phyloP scores from a whole-genome alignment of 140 eudicot genomes.

The Oenanthe javanica region DNA sequence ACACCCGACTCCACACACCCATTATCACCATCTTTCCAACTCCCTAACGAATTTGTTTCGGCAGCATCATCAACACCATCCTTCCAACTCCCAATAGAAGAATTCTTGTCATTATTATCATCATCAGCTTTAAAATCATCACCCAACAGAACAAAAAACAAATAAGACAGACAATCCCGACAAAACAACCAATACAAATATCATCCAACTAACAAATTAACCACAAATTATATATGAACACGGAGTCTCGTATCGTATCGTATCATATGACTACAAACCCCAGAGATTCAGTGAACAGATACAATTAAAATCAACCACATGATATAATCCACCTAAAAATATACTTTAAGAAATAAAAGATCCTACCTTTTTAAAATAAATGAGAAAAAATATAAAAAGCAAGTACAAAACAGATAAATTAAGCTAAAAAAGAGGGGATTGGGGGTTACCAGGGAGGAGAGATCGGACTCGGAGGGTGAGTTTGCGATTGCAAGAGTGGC shows the following conservation, averaged over 20 bases:
- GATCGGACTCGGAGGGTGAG: constrained; percentile 61
- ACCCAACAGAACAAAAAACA: constrained; percentile 13
- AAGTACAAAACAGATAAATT: too few relatives aligned
- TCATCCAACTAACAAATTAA: neutral
- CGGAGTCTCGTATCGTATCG: too few relatives aligned
- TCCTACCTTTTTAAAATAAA: too few relatives aligned
- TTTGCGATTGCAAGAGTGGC: constrained; percentile 40
- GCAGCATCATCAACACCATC: constrained; percentile 29
- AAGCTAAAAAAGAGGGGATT: too few relatives aligned
- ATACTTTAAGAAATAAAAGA: too few relatives aligned
- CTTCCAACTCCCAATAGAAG: constrained; percentile 35
- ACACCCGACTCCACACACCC: constrained; percentile 25
- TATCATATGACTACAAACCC: too few relatives aligned
- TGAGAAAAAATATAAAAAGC: too few relatives aligned
- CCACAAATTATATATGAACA: neutral
- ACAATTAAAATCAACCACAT: too few relatives aligned
- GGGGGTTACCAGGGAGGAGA: constrained; percentile 28
- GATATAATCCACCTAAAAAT: too few relatives aligned
- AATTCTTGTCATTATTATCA: constrained; percentile 25
- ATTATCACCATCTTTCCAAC: constrained; percentile 58
- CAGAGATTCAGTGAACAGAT: too few relatives aligned
- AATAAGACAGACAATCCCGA: constrained; percentile 4
- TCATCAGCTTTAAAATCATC: constrained; percentile 12
- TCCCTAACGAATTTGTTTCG: constrained; percentile 57
- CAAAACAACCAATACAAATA: neutral